Evolutionary conservation across 106 monocot species (phyloP).

Genomic region (Acorus gramineus): DNA sequence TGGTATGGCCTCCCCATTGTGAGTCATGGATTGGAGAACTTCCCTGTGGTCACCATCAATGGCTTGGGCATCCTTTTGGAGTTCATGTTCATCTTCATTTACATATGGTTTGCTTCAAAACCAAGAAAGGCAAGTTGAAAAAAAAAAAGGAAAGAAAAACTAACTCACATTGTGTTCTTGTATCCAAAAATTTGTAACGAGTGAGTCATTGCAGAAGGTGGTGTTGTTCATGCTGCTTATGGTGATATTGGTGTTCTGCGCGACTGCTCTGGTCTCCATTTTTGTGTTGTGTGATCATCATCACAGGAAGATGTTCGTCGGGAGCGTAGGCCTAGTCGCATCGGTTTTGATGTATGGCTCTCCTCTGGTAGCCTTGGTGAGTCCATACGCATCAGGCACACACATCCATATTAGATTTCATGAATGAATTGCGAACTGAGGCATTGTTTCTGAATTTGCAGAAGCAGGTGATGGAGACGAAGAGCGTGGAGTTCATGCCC

Average conservation of each 20-base stretch:
- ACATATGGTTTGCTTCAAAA: neutral
- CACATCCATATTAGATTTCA: neutral
- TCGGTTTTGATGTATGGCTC: conserved; percentile 56
- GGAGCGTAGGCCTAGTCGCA: conserved; percentile 43
- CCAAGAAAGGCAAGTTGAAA: neutral
- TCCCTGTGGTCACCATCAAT: neutral
- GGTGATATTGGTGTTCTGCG: conserved; percentile 23
- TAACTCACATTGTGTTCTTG: neutral
- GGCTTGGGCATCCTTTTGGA: neutral
- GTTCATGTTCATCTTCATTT: neutral
- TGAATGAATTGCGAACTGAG: neutral
- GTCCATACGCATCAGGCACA: neutral
- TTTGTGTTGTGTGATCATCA: conserved; percentile 38
- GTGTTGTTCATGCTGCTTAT: conserved; percentile 13
- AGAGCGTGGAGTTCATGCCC: conserved; percentile 80
- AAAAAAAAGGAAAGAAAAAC: neutral
- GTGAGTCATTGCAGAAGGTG: conserved; percentile 25
- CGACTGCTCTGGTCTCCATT: conserved; percentile 29
- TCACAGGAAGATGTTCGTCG: conserved; percentile 40
- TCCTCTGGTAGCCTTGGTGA: conserved; percentile 45
- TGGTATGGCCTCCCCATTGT: no score
- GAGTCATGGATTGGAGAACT: neutral
- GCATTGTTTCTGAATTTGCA: conserved; percentile 14
- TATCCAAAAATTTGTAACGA: neutral
- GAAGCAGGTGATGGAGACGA: conserved; percentile 55